A percentile compares a stretch with the other conserved stretches of the same genome.
These are phyloP conservation scores for Rhizoctonia solani DNA, from an alignment of 1,284 basidiomycete genomes.

Conservation along the genomic window DNA sequence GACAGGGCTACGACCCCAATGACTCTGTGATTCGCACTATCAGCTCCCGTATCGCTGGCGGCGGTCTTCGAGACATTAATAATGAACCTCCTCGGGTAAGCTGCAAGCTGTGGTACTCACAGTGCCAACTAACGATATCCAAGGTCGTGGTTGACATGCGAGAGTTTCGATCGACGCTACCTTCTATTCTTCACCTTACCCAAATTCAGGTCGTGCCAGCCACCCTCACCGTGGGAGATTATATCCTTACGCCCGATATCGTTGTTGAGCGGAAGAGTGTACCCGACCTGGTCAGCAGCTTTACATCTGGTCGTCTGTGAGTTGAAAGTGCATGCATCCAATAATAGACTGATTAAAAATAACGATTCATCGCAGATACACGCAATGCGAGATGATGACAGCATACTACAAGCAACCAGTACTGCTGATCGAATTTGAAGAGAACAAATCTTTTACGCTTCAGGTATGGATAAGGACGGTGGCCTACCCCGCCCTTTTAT, in stretches of 20 bases:
- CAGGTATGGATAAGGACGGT: conserved; percentile 74
- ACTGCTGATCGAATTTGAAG: conserved; percentile 97
- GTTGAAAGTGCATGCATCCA: conserved; percentile 46
- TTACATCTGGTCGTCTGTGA: conserved; percentile 90
- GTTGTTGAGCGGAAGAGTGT: conserved; percentile 96
- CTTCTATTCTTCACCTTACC: conserved; percentile 86
- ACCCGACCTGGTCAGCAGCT: conserved; percentile 87
- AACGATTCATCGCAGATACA: conserved; percentile 63
- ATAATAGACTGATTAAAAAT: not conserved
- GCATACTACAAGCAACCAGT: conserved; percentile 94
- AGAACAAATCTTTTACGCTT: conserved; percentile 92
- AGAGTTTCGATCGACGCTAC: conserved; percentile 92
- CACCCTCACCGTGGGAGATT: conserved; percentile 94
- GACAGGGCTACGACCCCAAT: conserved; percentile 47
- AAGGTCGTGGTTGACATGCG: conserved; percentile 96
- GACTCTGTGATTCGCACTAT: conserved; percentile 82
- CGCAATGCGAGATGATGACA: conserved; percentile 97
- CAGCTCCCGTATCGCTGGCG: conserved; percentile 86
- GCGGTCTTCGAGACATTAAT: conserved; percentile 65
- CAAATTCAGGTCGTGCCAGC: conserved; percentile 83
- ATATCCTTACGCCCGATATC: conserved; percentile 93
- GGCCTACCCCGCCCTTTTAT: too few relatives aligned
- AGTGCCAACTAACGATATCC: not conserved
- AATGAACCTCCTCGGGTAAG: conserved; percentile 70
- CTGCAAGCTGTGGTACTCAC: not conserved